Base-by-base conservation (phyloP, 2,329 filamentous ascomycete genomes). In the Dactylella cylindrospora region DNA sequence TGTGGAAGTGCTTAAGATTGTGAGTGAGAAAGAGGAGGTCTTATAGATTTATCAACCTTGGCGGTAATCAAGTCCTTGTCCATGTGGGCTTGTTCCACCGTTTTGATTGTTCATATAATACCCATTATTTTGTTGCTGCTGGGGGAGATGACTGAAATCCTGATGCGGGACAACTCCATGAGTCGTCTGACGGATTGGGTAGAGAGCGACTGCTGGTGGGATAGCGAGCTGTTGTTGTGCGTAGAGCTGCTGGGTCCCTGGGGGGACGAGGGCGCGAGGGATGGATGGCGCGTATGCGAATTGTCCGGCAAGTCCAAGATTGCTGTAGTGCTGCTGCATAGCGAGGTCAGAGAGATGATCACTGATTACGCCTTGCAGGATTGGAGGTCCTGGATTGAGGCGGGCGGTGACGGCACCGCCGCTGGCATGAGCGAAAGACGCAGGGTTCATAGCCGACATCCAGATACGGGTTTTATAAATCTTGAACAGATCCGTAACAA, bases 381-480 rank as follows among this genome's bases (percentile, higher is more conserved):
- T 62, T 43, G 57, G 57, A 25, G 57, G 57, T 4, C 57, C 57
- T 5, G 57, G 53, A 9, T 44, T 62, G 20, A 62, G 38, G 23
- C 57, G 57, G 1, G 36, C 33, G 2, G 46, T 43, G 19, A 54
- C 45, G 1, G 57, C 22, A 23, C 43, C 32, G n/a, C 57, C 49
- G 12, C 83, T 83, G 13, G 87, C 86, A 65, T 84, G 90, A 19
- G 87, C 87, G 73, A 97, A 96, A 0, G 91, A 96, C 3, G 91
- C 93, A 5, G 93, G 93, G 72, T 98, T 98, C 73, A 98, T 95
- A 3, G 93, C 93, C 3, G 91, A 97, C 88, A 98, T 95, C 93
- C 93, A 98, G 70, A 98, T 98, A 68, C 94, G 84, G 17, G 91
- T 95, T 77, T 98, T 98, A 79, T 97, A 98, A 65, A 97, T 91